Conservation (phyloP, 139 green algal genomes). For the Astrephomene gubernaculifera region DNA sequence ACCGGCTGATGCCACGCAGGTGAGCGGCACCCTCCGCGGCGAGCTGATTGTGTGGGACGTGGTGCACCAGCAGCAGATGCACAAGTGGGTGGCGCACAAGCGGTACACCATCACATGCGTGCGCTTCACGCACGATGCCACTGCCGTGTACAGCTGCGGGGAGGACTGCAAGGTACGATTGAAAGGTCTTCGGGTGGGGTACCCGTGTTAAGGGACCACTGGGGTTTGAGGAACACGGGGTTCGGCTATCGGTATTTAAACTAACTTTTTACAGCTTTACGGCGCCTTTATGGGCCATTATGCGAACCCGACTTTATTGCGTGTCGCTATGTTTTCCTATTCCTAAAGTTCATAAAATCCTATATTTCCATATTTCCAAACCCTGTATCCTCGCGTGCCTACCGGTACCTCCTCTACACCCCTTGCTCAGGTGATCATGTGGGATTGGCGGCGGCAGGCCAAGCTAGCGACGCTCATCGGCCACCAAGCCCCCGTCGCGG, state of each 20-base stretch:
- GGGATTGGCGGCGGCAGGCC: conserved; percentile 46
- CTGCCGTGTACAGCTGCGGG: conserved; percentile 50
- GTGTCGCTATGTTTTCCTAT: too few species aligned
- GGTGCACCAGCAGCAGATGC: conserved; percentile 46
- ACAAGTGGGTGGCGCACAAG: conserved; percentile 61
- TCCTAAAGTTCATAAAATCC: too few species aligned
- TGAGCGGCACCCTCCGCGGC: conserved; percentile 53
- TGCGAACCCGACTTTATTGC: too few species aligned
- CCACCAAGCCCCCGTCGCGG: conserved; percentile 50
- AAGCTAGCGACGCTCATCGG: conserved; percentile 40
- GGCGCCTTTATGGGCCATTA: too few species aligned
- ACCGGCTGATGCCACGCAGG: conserved; percentile 8
- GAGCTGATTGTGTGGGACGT: conserved; percentile 58
- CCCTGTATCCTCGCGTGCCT: neutral
- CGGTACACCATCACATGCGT: conserved; percentile 58
- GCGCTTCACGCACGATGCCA: conserved; percentile 57
- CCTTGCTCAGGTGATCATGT: conserved; percentile 46
- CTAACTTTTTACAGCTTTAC: too few species aligned
- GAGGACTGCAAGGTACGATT: conserved; percentile 61
- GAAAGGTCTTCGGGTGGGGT: too few species aligned
- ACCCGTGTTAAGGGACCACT: too few species aligned
- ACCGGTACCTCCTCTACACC: neutral
- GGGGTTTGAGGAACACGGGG: too few species aligned
- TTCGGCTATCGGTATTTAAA: too few species aligned
- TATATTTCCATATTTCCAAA: too few species aligned